These are phyloP conservation scores for Tetracladium marchalianum DNA, from an alignment of 495 filamentous ascomycete species.

Conservation along the genomic window DNA sequence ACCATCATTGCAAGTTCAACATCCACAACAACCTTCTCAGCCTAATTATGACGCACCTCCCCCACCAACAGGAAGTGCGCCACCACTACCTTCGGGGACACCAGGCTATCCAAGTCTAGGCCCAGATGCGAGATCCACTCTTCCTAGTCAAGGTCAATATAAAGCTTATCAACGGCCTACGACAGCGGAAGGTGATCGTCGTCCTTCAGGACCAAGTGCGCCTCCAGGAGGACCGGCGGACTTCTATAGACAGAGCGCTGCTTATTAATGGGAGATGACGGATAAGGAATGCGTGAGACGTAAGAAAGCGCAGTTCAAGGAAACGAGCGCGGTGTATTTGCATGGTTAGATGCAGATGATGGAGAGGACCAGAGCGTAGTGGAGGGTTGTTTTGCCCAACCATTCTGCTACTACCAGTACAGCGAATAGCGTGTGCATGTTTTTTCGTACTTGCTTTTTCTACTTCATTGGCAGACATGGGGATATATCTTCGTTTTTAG, in stretches of 20 bases:
- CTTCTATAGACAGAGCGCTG: slow-evolving; percentile 24
- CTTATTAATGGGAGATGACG: slow-evolving; percentile 1
- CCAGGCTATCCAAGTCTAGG: slow-evolving; percentile 15
- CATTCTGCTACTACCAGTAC: too few species aligned
- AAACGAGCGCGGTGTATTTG: too few species aligned
- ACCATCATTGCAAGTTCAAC: slow-evolving; percentile 17
- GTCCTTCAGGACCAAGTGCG: slow-evolving; percentile 12
- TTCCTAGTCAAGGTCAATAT: slow-evolving; percentile 30
- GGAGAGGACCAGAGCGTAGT: too few species aligned
- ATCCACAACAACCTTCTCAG: slow-evolving; percentile 23
- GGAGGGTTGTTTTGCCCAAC: too few species aligned
- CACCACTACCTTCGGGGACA: slow-evolving; percentile 2
- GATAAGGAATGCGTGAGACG: too few species aligned
- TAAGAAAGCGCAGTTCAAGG: too few species aligned
- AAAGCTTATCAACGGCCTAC: slow-evolving; percentile 40
- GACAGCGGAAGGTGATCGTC: slow-evolving; percentile 5
- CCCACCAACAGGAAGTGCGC: slow-evolving; percentile 9
- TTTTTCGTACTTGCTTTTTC: too few species aligned
- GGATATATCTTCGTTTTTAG: too few species aligned
- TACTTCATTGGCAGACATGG: too few species aligned
- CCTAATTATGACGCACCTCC: slow-evolving; percentile 15
- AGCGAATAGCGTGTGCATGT: too few species aligned
- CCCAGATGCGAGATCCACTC: slow-evolving; percentile 15
- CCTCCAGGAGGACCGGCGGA: slow-evolving; percentile 28
- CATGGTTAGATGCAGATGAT: too few species aligned